Base-by-base conservation (phyloP, 2,329 filamentous ascomycete species). In the Rutstroemia sp. region DNA sequence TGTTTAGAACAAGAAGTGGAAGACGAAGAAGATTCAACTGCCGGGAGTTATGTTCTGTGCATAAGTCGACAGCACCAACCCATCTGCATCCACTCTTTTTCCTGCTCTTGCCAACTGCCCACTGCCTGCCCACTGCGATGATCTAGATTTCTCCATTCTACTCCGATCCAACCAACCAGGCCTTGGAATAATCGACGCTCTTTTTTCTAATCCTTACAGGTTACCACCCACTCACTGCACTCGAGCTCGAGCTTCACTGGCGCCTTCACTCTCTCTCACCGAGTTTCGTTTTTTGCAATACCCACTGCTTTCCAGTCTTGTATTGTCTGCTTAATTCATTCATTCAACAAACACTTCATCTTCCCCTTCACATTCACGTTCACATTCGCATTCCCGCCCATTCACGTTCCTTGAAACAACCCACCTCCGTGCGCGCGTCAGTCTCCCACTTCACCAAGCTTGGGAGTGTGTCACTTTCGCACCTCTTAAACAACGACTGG, bases 371-470 rank as follows among this genome's bases (percentile, higher is more conserved):
- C 18, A 25, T 10, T 47, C 16, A 19, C 51, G 34, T 19, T 37
- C n/a, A 25, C 30, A 42, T 19, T 23, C n/a, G n/a, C 30, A 27
- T 12, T 37, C 49, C 25, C 37, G 16, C 23, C 37, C 51, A 41
- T 38, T 19, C 46, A 54, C 38, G 52, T 50, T 50, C 46, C 46
- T 50, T 50, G 38, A 55, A 50, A 55, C 46, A 55, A 34, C 52
- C 46, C 46, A 50, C 42, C 46, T 55, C 52, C 52, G 52, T 50
- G 52, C 52, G 42, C 51, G 45, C 52, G 37, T 37, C 52, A 42
- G 42, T 50, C 42, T 50, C 52, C 50, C 38, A 3, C 27, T 25
- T 53, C 44, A 25, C 5, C n/a, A 18, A 34, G n/a, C 41, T 21
- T 12, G 7, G 9, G 19, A 49, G 52, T 55, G 46, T 50, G 38